These are phyloP conservation scores for Lachnellula arida DNA, from an alignment of 2,329 filamentous ascomycete genomes.

Conservation along the genomic window DNA sequence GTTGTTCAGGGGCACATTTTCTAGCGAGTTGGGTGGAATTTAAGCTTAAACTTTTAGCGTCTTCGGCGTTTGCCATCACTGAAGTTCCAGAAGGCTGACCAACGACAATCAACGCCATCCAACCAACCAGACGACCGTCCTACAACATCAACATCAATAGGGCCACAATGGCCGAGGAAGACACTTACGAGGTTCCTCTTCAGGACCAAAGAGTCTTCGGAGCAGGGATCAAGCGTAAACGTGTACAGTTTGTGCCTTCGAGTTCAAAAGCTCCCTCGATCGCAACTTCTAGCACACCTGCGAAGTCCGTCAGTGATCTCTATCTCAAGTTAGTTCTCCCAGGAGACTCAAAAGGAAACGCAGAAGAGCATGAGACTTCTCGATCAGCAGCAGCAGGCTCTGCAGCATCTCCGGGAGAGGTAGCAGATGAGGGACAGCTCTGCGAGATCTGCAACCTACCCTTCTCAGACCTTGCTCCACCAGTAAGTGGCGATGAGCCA, in stretches of 20 bases:
- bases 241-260: conserved; percentile 51
- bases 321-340: conserved; percentile 63
- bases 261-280: conserved; percentile 22
- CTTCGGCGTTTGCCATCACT: background rate
- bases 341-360: conserved; percentile 4
- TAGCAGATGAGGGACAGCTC: conserved; percentile 13
- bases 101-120: background rate
- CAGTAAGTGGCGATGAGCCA: background rate
- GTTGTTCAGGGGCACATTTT: background rate
- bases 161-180: conserved; percentile 39
- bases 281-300: conserved; percentile 30
- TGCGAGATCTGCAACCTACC: conserved; percentile 62
- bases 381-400: background rate
- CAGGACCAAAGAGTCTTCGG: conserved; percentile 56
- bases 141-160: background rate
- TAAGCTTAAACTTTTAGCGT: conserved; percentile 19
- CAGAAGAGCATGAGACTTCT: background rate
- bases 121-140: background rate
- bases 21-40: conserved; percentile 7
- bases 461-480: conserved; percentile 40
- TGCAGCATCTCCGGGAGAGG: background rate
- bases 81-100: background rate
- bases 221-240: conserved; percentile 57
- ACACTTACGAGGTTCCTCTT: conserved; percentile 54
- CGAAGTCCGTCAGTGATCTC: conserved; percentile 41